Conservation (phyloP, 768 basidiomycete species). For the Leucogyrophana mollusca region DNA sequence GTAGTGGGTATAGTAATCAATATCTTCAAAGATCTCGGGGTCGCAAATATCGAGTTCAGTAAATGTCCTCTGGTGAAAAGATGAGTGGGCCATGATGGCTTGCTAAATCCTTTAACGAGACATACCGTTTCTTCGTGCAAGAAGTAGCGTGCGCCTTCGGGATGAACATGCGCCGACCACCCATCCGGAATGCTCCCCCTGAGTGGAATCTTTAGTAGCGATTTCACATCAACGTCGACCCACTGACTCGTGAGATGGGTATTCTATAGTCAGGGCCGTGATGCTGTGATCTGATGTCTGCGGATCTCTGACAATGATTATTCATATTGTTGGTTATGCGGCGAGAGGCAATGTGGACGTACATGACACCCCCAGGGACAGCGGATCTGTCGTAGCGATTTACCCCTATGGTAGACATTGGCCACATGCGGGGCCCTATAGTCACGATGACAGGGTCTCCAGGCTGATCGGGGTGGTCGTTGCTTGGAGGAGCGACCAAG, state of each 20-base stretch:
- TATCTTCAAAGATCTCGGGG: constrained; percentile 22
- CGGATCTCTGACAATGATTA: constrained; percentile 6
- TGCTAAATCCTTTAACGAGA: neutral
- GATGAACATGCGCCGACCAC: constrained; percentile 48
- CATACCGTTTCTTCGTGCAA: constrained; percentile 41
- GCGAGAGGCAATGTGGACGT: neutral
- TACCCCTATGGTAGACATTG: constrained; percentile 15
- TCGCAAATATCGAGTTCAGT: constrained; percentile 53
- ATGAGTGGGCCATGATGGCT: neutral
- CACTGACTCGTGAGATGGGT: constrained; percentile 10
- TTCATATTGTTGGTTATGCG: neutral
- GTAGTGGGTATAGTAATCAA: constrained; percentile 28
- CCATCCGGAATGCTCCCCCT: constrained; percentile 20
- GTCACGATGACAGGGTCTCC: neutral
- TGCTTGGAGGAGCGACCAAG: constrained; percentile 3
- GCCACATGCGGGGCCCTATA: constrained; percentile 10
- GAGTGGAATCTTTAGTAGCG: neutral
- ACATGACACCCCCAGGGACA: constrained; percentile 11
- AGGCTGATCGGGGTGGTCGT: constrained; percentile 5
- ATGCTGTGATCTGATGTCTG: constrained; percentile 11
- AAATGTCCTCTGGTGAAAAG: constrained; percentile 37
- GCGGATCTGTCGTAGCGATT: constrained; percentile 13
- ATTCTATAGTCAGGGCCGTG: constrained; percentile 8
- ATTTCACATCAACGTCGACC: neutral
- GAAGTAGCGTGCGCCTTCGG: constrained; percentile 59